phyloP scores from a whole-genome alignment of 495 filamentous ascomycete species.

The Bryoglossum gracile region DNA sequence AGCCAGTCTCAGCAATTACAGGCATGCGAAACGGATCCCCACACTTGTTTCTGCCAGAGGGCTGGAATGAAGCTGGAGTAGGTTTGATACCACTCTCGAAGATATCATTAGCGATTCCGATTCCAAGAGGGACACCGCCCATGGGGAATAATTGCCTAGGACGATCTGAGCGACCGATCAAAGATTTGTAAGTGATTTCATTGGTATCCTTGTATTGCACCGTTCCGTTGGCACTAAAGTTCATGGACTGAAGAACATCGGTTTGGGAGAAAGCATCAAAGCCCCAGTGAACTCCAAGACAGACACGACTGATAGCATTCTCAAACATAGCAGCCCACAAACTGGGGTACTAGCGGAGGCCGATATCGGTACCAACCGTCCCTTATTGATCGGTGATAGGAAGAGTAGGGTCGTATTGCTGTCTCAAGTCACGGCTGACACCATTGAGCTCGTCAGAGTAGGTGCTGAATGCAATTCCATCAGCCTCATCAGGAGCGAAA shows the following conservation, averaged over 20 bases:
- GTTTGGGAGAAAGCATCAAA: constrained; percentile 28
- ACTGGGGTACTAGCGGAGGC: constrained; percentile 18
- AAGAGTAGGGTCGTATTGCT: constrained; percentile 25
- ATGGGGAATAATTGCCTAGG: constrained; percentile 27
- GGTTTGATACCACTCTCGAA: constrained; percentile 26
- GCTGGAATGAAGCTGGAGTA: constrained; percentile 24
- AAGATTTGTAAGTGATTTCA: constrained; percentile 24
- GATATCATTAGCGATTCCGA: constrained; percentile 33
- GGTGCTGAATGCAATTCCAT: constrained; percentile 26
- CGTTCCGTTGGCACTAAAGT: constrained; percentile 17
- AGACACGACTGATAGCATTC: constrained; percentile 29
- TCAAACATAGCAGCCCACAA: constrained; percentile 33
- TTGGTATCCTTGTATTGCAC: constrained; percentile 21
- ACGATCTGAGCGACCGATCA: constrained; percentile 19
- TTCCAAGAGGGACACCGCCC: constrained; percentile 32
- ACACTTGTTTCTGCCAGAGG: constrained; percentile 20
- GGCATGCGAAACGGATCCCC: constrained; percentile 19
- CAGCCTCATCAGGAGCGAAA: constrained; percentile 26
- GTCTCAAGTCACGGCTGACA: constrained; percentile 26
- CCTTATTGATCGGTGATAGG: constrained; percentile 29
- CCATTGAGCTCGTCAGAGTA: constrained; percentile 33
- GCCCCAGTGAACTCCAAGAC: constrained; percentile 30
- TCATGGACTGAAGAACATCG: constrained; percentile 22
- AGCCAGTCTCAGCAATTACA: too few relatives aligned
- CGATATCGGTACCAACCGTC: constrained; percentile 26